Percentiles rank a stretch among this genome's conserved stretches.
Evolutionary conservation across 768 basidiomycete species (phyloP).

Genomic region (Lactarius vividus): DNA sequence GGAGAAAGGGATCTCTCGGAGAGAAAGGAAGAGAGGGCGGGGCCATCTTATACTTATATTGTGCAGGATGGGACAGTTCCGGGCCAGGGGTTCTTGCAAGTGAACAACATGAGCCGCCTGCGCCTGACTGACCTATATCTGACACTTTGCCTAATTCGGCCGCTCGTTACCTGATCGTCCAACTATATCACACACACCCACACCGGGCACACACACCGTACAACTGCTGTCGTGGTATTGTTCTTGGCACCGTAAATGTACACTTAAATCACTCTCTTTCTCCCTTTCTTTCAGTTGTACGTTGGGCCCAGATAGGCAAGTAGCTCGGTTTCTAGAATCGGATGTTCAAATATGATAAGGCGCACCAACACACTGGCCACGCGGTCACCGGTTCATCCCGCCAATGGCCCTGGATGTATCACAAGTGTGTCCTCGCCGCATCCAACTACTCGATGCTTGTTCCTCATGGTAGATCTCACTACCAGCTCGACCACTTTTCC

Average conservation of each 20-base stretch:
- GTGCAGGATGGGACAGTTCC: not conserved
- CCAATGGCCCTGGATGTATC: not conserved
- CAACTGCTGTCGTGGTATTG: not conserved
- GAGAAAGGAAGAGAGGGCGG: not conserved
- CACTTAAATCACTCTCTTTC: not conserved
- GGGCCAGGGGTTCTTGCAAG: not conserved
- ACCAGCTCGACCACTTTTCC: not conserved
- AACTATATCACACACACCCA: too few species aligned
- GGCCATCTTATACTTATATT: slow-evolving; percentile 4
- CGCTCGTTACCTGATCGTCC: too few species aligned
- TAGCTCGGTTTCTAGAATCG: not conserved
- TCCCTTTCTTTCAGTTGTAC: not conserved
- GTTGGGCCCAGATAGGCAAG: not conserved
- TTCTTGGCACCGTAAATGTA: not conserved
- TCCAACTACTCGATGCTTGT: not conserved
- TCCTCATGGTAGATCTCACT: not conserved
- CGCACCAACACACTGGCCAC: not conserved
- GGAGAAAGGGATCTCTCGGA: not conserved
- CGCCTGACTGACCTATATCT: not conserved
- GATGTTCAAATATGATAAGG: not conserved
- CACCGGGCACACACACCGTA: not conserved
- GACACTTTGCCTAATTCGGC: not conserved
- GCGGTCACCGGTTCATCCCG: not conserved
- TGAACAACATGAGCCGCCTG: not conserved
- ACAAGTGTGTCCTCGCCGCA: not conserved